Evolutionary conservation across 2,329 filamentous ascomycete species (phyloP).

Genomic region (Pseudocercospora crystallina): DNA sequence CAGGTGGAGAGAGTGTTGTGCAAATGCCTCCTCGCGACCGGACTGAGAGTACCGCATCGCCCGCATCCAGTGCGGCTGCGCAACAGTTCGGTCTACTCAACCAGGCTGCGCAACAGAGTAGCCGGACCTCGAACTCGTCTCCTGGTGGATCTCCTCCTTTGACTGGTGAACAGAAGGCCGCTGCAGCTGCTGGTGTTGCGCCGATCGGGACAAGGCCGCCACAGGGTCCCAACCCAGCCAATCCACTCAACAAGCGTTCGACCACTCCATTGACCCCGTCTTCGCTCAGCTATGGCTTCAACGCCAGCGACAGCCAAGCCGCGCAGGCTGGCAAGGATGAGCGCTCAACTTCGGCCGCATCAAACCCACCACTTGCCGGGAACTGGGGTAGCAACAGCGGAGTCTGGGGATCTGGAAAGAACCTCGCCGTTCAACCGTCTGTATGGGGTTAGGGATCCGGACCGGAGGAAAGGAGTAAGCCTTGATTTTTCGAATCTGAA

Average conservation of each 20-base stretch:
- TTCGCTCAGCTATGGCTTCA: conserved; percentile 75
- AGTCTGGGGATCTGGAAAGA: conserved; percentile 74
- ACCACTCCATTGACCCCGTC: conserved; percentile 83
- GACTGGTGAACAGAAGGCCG: conserved; percentile 58
- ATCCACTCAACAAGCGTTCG: conserved; percentile 72
- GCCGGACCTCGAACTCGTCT: conserved; percentile 81
- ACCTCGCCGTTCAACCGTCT: conserved; percentile 82
- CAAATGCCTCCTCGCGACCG: conserved; percentile 53
- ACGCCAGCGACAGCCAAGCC: conserved; percentile 51
- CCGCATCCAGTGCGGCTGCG: conserved; percentile 63
- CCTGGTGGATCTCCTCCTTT: conserved; percentile 77
- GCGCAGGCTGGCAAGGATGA: conserved; percentile 53
- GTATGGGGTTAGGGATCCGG: conserved; percentile 75
- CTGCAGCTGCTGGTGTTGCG: conserved; percentile 65
- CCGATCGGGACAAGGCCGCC: conserved; percentile 90
- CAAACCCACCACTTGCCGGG: conserved; percentile 55
- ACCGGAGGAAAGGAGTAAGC: conserved; percentile 6
- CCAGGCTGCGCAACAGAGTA: conserved; percentile 60
- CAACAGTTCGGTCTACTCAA: conserved; percentile 45
- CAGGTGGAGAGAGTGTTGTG: conserved; percentile 53
- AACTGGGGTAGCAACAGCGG: conserved; percentile 46
- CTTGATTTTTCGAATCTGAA: conserved; percentile 5
- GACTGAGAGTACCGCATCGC: conserved; percentile 74
- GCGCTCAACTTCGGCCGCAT: conserved; percentile 55
- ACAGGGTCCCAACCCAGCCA: conserved; percentile 57